These are phyloP conservation scores for Teunomyces lycoperdinae DNA, from an alignment of 805 yeast species.

Conservation along the genomic window DNA sequence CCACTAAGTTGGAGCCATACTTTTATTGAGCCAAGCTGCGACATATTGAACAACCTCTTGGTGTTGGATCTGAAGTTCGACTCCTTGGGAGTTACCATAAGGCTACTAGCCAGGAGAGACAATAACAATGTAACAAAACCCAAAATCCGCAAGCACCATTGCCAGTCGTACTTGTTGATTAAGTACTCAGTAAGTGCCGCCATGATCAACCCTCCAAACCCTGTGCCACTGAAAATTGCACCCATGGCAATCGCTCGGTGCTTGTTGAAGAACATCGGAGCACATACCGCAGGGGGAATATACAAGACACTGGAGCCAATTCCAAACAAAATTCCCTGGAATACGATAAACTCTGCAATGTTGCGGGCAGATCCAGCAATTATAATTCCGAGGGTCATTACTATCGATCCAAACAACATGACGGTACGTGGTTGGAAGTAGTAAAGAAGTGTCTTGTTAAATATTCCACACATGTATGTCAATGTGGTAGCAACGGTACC, in stretches of 20 bases:
- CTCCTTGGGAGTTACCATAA: conserved; percentile 12
- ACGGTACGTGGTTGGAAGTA: conserved; percentile 16
- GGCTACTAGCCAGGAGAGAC: conserved; percentile 11
- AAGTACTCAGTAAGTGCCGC: conserved; percentile 26
- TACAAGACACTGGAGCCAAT: conserved; percentile 31
- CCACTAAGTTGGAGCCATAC: conserved; percentile 17
- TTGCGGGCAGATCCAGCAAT: conserved; percentile 20
- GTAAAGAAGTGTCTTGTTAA: conserved; percentile 18
- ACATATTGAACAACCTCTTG: conserved; percentile 9
- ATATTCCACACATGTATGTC: conserved; percentile 27
- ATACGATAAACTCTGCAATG: conserved; percentile 25
- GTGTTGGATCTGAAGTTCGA: conserved; percentile 7
- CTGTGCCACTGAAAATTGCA: conserved; percentile 33
- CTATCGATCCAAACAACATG: conserved; percentile 25
- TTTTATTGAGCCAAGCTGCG: conserved; percentile 16
- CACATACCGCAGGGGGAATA: conserved; percentile 32
- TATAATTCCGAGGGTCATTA: conserved; percentile 26
- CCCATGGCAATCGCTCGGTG: conserved; percentile 36
- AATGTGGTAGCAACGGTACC: conserved; percentile 31
- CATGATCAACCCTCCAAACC: conserved; percentile 32
- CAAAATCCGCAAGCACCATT: conserved; percentile 29
- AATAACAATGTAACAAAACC: conserved; percentile 24
- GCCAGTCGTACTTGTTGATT: conserved; percentile 28
- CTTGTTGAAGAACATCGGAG: conserved; percentile 27
- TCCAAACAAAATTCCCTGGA: conserved; percentile 34